Percentiles rank a stretch among this genome's conserved stretches.
These are phyloP conservation scores for Funneliformis geosporum DNA, from an alignment of 192 early-diverging fungal species.

Conservation along the genomic window DNA sequence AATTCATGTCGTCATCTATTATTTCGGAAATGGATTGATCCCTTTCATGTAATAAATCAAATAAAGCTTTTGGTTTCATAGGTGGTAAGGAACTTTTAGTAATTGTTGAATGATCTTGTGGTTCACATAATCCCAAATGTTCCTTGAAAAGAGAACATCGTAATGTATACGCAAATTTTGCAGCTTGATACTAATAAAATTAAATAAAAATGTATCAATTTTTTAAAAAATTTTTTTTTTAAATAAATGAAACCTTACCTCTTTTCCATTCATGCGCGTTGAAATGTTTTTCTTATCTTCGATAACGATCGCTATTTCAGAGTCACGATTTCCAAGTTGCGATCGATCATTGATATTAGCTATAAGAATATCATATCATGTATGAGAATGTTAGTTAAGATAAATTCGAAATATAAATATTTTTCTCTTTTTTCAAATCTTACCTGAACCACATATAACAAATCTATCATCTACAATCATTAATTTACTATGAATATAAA, in stretches of 20 bases:
- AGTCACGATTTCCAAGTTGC: slow-evolving; percentile 82
- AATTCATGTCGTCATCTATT: not conserved
- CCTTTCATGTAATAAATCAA: not conserved
- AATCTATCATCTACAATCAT: slow-evolving; percentile 86
- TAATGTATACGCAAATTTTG: slow-evolving; percentile 69
- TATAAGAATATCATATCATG: not conserved
- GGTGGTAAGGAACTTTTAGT: slow-evolving; percentile 40
- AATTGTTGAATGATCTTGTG: slow-evolving; percentile 42
- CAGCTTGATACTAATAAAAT: slow-evolving; percentile 61
- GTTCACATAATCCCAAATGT: slow-evolving; percentile 74
- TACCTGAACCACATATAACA: slow-evolving; percentile 79
- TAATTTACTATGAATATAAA: slow-evolving; percentile 87
- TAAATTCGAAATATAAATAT: not conserved
- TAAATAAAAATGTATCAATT: not conserved
- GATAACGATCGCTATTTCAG: slow-evolving; percentile 84
- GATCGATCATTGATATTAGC: slow-evolving; percentile 94
- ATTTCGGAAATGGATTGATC: not conserved
- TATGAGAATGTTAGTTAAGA: not conserved
- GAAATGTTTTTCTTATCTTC: slow-evolving; percentile 69
- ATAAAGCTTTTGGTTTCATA: slow-evolving; percentile 25
- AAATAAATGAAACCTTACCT: slow-evolving; percentile 37
- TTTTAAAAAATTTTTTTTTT: not conserved
- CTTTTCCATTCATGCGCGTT: slow-evolving; percentile 72
- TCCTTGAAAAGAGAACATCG: slow-evolving; percentile 79
- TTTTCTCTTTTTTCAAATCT: not conserved